Evolutionary conservation across 306 rosid genomes (phyloP).

Genomic region (Malus orientalis): DNA sequence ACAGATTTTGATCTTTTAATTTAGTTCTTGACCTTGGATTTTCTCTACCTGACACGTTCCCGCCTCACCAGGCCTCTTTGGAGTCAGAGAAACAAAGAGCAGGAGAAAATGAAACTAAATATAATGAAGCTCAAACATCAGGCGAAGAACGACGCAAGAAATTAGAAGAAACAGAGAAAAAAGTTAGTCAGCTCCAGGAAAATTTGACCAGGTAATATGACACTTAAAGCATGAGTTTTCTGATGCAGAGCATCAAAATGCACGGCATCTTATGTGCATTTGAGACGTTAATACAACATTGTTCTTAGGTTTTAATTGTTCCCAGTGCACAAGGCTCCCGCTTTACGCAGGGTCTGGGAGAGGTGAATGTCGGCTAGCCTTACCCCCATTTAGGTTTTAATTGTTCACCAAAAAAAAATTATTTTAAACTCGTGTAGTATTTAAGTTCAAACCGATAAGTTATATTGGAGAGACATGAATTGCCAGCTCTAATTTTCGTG

Average conservation of each 20-base stretch:
- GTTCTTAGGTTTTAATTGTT: background rate
- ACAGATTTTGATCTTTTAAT: conserved; percentile 11
- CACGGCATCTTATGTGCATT: background rate
- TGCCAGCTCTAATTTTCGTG: conserved; percentile 4
- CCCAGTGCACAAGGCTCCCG: no score
- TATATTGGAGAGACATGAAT: background rate
- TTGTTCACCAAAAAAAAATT: no score
- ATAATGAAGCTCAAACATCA: conserved; percentile 43
- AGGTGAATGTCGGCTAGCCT: no score
- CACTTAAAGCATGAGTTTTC: conserved; percentile 8
- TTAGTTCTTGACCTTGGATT: conserved; percentile 14
- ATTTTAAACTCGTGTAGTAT: background rate
- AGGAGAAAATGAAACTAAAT: conserved; percentile 52
- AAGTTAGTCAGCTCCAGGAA: conserved; percentile 66
- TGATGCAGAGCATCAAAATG: background rate
- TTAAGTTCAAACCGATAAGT: background rate
- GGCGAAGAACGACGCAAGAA: conserved; percentile 39
- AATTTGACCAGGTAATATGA: conserved; percentile 57
- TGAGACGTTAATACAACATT: background rate
- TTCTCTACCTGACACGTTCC: background rate
- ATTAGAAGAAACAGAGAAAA: conserved; percentile 70
- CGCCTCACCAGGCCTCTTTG: conserved; percentile 30
- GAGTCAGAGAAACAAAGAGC: conserved; percentile 54
- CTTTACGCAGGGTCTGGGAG: no score
- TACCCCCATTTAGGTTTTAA: background rate